A percentile compares a stretch with the other conserved stretches of the same genome.
These are phyloP conservation scores for Eremochloa ophiuroides DNA, from an alignment of 176 grass and related monocot genomes.

Conservation along the genomic window DNA sequence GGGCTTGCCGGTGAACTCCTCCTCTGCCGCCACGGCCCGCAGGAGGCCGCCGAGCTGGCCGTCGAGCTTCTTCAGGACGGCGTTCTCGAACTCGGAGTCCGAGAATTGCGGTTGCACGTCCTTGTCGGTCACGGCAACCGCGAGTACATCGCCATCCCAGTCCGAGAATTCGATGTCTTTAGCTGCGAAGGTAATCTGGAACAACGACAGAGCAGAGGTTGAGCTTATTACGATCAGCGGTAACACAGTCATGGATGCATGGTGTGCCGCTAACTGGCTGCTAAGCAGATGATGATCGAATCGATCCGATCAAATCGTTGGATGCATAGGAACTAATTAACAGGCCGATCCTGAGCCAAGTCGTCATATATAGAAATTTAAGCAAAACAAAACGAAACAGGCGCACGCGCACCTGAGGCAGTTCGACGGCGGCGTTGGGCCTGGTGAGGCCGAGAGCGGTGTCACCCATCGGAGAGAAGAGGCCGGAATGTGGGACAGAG, in stretches of 20 bases:
- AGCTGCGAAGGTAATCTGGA: conserved; percentile 60
- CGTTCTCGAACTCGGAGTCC: conserved; percentile 72
- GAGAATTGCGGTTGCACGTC: conserved; percentile 42
- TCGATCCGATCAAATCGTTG: neutral
- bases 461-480: conserved; percentile 44
- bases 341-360: too few species aligned
- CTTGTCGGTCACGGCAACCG: conserved; percentile 74
- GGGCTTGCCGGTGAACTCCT: conserved; percentile 79
- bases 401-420: conserved; percentile 58
- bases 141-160: conserved; percentile 90
- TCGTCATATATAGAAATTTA: too few species aligned
- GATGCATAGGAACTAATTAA: too few species aligned
- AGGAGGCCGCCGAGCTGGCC: conserved; percentile 65
- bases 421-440: conserved; percentile 51
- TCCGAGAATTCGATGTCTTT: conserved; percentile 60
- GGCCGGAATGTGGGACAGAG: neutral
- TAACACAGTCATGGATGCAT: neutral
- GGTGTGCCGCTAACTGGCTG: too few species aligned
- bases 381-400: too few species aligned
- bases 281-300: neutral
- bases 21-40: conserved; percentile 56
- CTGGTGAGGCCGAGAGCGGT: conserved; percentile 74
- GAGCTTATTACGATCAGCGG: neutral
- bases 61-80: conserved; percentile 58
- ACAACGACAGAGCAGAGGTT: neutral